Base-by-base conservation (phyloP, 371 early-diverging fungal species). In the Mucor indicus region DNA sequence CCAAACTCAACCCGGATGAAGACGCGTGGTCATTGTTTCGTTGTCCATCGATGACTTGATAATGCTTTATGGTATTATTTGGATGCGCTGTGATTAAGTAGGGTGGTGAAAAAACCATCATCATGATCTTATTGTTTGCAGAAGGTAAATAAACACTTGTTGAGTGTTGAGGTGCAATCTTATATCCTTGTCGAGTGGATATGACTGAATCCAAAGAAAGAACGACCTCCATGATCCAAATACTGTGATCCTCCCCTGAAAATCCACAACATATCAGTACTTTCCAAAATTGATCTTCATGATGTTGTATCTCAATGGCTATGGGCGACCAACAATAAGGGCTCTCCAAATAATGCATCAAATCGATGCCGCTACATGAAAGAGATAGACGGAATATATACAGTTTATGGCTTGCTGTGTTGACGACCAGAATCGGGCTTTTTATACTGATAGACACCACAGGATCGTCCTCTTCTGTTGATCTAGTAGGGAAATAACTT, bases 31-130 rank as follows among this genome's bases (percentile, higher is more conserved):
- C 8, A 75, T 20, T n/a, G 32, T 37, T 1, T 46, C 31, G 1
- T 51, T 32, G 7, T 53, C 31, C 13, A 40, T n/a, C 33, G 8
- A 30, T 16, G 2, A 77, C 51, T 3, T 51, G 48, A 35, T 73
- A 78, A 15, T 75, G 67, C 44, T 71, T 69, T 44, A 78, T 69
- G 9, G 76, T 78, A 16, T 78, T 78, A 32, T 78, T 72, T 7
- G 65, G 42, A 48, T 78, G 74, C 3, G 74, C 67, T n/a, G 73
- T 75, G 9, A 69, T 61, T 1, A 78, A 48, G 35, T 66, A 62
- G 8, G 76, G 72, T 15, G 56, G 44, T 2, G 71, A 62, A 46
- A 69, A 75, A 0, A 58, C 54, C 47, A 68, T 58, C 15, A 65
- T 31, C 23, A 60, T 59, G 42, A 67, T 58, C 35, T 27, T 27